phyloP scores from a whole-genome alignment of 2,329 filamentous ascomycete genomes.

The Microdochium nivale region DNA sequence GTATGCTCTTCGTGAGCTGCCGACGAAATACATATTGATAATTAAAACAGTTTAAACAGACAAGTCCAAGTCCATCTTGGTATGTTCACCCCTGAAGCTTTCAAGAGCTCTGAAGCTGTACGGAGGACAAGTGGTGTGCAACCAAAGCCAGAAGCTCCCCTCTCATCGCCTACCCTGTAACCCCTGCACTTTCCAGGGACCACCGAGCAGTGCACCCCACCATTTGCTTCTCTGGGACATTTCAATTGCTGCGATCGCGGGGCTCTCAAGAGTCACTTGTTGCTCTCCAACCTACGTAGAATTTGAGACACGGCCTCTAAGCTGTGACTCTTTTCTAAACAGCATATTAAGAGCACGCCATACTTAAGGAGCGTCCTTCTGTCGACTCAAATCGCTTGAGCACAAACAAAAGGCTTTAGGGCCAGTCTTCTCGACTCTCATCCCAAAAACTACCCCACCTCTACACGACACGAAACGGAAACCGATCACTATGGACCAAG shows the following conservation, averaged over 20 bases:
- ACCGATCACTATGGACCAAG: constrained; percentile 30
- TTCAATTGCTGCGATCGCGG: not conserved
- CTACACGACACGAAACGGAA: not conserved
- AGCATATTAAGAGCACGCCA: not conserved
- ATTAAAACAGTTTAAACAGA: too few species aligned
- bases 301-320: not conserved
- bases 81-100: too few species aligned
- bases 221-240: not conserved
- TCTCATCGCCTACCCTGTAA: not conserved
- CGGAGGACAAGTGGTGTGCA: too few species aligned
- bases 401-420: not conserved
- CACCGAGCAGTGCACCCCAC: not conserved
- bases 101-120: too few species aligned
- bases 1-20: too few species aligned
- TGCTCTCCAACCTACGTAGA: not conserved
- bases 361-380: not conserved
- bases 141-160: not conserved
- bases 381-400: not conserved
- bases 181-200: not conserved
- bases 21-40: too few species aligned
- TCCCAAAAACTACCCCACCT: not conserved
- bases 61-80: too few species aligned
- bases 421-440: not conserved
- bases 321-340: not conserved
- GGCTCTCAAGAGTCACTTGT: not conserved